Evolutionary conservation across 225 moss, liverwort and hornwort genomes (phyloP), one percentile per base, ranked within the genome.

Genomic region (Sphagnum tenellum): DNA sequence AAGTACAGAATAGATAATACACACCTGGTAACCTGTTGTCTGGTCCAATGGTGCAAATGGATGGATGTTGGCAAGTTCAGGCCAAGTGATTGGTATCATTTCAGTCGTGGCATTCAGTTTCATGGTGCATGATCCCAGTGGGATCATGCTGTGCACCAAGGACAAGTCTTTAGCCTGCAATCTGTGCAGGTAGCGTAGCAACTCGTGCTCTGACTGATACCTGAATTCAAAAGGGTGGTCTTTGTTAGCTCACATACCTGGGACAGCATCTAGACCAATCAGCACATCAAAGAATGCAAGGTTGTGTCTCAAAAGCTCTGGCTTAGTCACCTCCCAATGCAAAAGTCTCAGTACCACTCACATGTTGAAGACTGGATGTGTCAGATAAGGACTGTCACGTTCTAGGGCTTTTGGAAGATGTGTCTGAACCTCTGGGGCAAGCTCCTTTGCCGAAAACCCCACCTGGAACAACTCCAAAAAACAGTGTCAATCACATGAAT

Each of bases 61-160:
- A 69, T 96, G 92, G 29, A 96, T 66, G 62, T 90, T 81, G 47
- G 96, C 92, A 46, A 92, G 72, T 58, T 96, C 96, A 12, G 96
- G 96, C 90, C 88, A 96, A 8, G 92, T 90, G 5, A 96, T 65
- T 7, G 96, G 96, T 52, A 96, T 82, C 96, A 96, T 96, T 80
- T 96, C 96, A 12, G 93, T 84, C 5, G 90, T 92, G 12, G 96
- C 87, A 61, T 96, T 96, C 61, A 96, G 70, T 75, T 96, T 96
- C 92, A 96, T 96, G 59, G 96, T 96, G 77, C 96, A 96, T 49
- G 92, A 92, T 13, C 96, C 96, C 68, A 96, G 79, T 4, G 96
- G 92, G 70, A 96, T 96, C 96, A 96, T 96, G 82, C 96, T 96
- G 72, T 96, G 96, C 49, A 84, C 84, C 66, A 96, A 59, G 45